Percentiles rank a stretch among this genome's conserved stretches.
Evolutionary conservation across 2,329 filamentous ascomycete species (phyloP).

Genomic region (Nemania abortiva): DNA sequence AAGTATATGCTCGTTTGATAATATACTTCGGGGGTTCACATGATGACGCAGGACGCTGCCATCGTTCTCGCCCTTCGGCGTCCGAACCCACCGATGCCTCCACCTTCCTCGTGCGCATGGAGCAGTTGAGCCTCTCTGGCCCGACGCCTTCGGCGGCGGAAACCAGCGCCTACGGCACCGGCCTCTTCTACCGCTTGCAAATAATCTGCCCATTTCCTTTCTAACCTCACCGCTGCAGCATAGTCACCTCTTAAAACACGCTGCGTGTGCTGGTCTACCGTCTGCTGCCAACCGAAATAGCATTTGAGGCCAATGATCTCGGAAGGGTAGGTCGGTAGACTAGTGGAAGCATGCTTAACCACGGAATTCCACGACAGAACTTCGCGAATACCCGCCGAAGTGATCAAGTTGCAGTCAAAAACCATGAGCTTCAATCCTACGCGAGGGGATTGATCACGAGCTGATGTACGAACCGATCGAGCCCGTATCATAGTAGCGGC

Average conservation of each 20-base stretch:
- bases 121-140: conserved; percentile 84
- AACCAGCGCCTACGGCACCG: conserved; percentile 73
- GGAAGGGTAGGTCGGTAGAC: conserved; percentile 70
- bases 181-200: conserved; percentile 94
- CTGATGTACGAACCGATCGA: conserved; percentile 64
- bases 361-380: conserved; percentile 88
- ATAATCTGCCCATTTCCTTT: conserved; percentile 92
- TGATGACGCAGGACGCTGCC: conserved; percentile 68
- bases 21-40: conserved; percentile 61
- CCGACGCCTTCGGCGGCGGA: conserved; percentile 77
- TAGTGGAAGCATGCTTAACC: conserved; percentile 65
- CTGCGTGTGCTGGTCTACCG: conserved; percentile 92
- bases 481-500: conserved; percentile 82
- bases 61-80: conserved; percentile 74
- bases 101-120: conserved; percentile 85
- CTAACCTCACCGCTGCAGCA: conserved; percentile 78
- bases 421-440: conserved; percentile 81
- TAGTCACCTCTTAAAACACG: conserved; percentile 84
- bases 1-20: neutral
- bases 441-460: conserved; percentile 58
- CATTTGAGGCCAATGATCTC: conserved; percentile 90
- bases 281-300: conserved; percentile 95
- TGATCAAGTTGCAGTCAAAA: conserved; percentile 92
- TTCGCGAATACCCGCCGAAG: conserved; percentile 91
- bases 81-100: conserved; percentile 63